These are phyloP conservation scores for Paracamarosporium sp. DNA, from an alignment of 2,329 filamentous ascomycete species.

Conservation along the genomic window DNA sequence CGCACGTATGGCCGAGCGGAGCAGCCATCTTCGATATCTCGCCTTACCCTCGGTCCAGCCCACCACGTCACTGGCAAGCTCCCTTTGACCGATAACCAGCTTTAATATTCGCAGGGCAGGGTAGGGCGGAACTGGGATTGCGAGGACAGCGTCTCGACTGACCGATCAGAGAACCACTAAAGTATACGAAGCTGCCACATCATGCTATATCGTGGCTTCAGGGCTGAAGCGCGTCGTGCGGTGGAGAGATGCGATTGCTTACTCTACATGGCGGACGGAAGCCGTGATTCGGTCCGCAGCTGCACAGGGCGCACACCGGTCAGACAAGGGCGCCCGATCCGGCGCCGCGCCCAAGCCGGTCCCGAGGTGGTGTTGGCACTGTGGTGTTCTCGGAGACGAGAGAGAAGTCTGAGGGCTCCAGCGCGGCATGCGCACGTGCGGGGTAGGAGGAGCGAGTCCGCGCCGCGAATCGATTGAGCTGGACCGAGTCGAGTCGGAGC, in stretches of 20 bases:
- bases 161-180: background rate
- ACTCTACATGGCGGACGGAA: background rate
- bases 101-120: too few species aligned
- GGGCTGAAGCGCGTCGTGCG: too few species aligned
- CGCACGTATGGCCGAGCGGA: too few species aligned
- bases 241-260: too few species aligned
- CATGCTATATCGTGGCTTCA: constrained; percentile 5
- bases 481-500: too few species aligned
- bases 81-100: too few species aligned
- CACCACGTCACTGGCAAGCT: constrained; percentile 3
- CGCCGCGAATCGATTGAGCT: too few species aligned
- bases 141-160: constrained; percentile 6
- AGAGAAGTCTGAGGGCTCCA: too few species aligned
- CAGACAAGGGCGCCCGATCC: background rate
- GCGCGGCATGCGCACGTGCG: background rate
- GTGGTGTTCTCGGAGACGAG: background rate
- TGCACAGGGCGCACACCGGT: constrained; percentile 22
- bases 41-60: too few species aligned
- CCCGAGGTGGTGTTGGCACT: too few species aligned
- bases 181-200: background rate
- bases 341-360: background rate
- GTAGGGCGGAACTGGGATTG: background rate
- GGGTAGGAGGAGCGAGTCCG: background rate
- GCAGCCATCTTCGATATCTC: too few species aligned
- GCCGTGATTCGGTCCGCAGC: constrained; percentile 18